Evolutionary conservation across 192 early-diverging fungal genomes (phyloP).

Genomic region (Diversispora eburnea): DNA sequence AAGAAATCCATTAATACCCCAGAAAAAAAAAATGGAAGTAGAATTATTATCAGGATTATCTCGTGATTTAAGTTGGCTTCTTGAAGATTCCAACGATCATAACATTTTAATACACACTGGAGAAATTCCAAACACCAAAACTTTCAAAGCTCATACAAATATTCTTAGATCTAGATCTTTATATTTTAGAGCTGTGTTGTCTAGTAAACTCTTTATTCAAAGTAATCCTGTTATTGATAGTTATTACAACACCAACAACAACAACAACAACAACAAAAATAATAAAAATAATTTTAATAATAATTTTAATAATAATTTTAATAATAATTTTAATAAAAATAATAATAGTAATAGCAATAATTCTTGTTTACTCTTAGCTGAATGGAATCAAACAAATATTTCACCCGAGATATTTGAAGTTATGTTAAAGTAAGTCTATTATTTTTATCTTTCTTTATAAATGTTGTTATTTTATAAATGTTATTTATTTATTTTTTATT

Average conservation of each 20-base stretch:
- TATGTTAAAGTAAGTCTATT: constrained; percentile 3
- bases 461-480: neutral
- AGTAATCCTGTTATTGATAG: neutral
- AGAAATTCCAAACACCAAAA: neutral
- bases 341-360: too few relatives aligned
- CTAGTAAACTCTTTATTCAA: neutral
- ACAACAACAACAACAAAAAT: too few relatives aligned
- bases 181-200: constrained; percentile 21
- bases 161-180: constrained; percentile 6
- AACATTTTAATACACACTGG: constrained; percentile 3
- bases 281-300: too few relatives aligned
- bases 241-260: too few relatives aligned
- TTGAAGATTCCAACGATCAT: constrained; percentile 3
- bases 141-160: constrained; percentile 10
- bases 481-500: neutral
- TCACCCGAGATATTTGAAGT: constrained; percentile 11
- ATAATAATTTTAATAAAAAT: too few relatives aligned
- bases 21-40: neutral
- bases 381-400: constrained; percentile 17
- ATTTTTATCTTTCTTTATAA: neutral
- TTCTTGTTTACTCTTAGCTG: neutral
- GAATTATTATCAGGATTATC: neutral
- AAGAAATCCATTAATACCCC: neutral
- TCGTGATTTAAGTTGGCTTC: neutral
- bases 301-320: too few relatives aligned